Percentiles rank a stretch among this genome's conserved stretches.
Conservation (phyloP, 345 rosid genomes). For the Turnera subulata region DNA sequence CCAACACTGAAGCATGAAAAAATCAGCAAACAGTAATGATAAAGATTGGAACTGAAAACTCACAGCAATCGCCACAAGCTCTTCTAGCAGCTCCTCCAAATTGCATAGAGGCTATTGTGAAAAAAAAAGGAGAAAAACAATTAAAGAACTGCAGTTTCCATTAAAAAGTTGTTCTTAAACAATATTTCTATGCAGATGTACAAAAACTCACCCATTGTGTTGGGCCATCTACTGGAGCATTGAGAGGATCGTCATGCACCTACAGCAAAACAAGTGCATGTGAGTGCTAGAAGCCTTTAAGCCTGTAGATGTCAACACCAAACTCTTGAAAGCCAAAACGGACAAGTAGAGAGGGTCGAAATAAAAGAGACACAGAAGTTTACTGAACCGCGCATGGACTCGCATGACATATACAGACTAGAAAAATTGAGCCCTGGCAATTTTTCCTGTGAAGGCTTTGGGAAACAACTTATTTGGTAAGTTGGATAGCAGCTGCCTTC, state of each 20-base stretch:
- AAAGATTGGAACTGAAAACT: constrained; percentile 41
- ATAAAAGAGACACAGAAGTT: too few relatives aligned
- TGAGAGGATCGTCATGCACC: constrained; percentile 97
- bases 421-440: too few relatives aligned
- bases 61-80: constrained; percentile 88
- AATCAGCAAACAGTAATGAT: background rate
- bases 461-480: background rate
- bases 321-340: background rate
- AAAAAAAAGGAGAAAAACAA: constrained; percentile 7
- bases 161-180: too few relatives aligned
- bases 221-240: constrained; percentile 96
- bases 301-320: background rate
- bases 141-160: background rate
- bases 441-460: too few relatives aligned
- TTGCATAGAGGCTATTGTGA: constrained; percentile 69
- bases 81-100: constrained; percentile 85
- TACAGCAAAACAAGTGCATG: constrained; percentile 17
- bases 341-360: too few relatives aligned
- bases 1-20: background rate
- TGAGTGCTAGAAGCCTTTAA: background rate
- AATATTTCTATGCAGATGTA: too few relatives aligned
- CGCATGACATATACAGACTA: too few relatives aligned
- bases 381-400: too few relatives aligned
- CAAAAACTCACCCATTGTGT: constrained; percentile 88
- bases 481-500: background rate